These are phyloP conservation scores for Serendipita indica DNA, from an alignment of 768 basidiomycete species.

Conservation along the genomic window DNA sequence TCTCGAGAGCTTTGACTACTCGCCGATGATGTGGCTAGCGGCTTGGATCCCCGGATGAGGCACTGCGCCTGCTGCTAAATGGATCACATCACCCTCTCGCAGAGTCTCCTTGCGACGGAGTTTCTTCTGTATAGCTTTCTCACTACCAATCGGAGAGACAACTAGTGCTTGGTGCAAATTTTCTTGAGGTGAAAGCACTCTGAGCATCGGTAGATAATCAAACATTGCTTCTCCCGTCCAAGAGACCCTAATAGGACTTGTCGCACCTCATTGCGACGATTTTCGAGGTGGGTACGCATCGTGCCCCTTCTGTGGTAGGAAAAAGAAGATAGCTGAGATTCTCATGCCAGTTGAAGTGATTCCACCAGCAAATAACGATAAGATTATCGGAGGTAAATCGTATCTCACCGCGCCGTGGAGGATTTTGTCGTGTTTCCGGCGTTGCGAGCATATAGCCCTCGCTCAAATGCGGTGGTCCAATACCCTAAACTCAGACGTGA, in stretches of 20 bases:
- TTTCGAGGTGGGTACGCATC: not conserved
- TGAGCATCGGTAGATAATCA: not conserved
- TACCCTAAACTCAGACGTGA: too few species aligned
- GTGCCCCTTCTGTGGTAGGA: too few species aligned
- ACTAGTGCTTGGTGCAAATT: not conserved
- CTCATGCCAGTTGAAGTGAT: too few species aligned
- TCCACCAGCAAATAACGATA: too few species aligned
- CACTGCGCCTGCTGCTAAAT: not conserved
- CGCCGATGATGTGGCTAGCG: not conserved
- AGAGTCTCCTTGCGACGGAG: not conserved
- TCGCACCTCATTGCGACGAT: not conserved
- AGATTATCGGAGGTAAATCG: too few species aligned
- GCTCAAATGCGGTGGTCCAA: too few species aligned
- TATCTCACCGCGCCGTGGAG: too few species aligned
- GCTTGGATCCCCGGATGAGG: not conserved
- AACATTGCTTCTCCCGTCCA: not conserved
- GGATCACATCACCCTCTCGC: not conserved
- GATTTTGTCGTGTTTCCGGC: too few species aligned
- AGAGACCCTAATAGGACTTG: not conserved
- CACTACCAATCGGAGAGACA: not conserved
- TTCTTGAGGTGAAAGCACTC: conserved; percentile 1
- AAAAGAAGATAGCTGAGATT: too few species aligned
- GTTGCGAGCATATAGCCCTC: too few species aligned
- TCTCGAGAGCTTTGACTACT: not conserved
- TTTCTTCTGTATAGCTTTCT: not conserved